These are phyloP conservation scores for Madurella mycetomatis DNA, from an alignment of 2,329 filamentous ascomycete species.

Conservation along the genomic window DNA sequence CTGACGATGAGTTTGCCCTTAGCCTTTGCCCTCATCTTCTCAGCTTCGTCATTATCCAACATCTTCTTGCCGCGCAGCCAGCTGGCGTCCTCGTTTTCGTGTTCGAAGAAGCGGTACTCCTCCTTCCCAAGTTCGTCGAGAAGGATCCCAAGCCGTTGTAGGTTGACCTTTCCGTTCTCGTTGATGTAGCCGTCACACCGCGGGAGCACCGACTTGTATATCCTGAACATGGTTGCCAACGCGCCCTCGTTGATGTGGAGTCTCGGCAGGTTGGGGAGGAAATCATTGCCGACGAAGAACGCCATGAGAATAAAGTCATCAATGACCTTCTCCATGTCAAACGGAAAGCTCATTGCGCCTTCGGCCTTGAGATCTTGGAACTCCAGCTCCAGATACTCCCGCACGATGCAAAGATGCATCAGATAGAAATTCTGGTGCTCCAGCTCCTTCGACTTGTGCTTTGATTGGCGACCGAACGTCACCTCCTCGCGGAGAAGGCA, in stretches of 20 bases:
- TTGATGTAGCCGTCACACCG: conserved; percentile 93
- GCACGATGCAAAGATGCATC: conserved; percentile 93
- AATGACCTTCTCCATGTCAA: conserved; percentile 93
- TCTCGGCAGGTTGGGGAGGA: conserved; percentile 92
- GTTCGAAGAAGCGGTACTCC: conserved; percentile 89
- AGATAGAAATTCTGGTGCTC: conserved; percentile 99
- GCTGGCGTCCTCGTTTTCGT: conserved; percentile 78
- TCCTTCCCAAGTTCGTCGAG: conserved; percentile 82
- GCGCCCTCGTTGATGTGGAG: conserved; percentile 98
- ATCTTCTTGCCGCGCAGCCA: conserved; percentile 89
- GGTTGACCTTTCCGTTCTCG: conserved; percentile 86
- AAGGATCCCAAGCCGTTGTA: conserved; percentile 71
- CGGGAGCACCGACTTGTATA: conserved; percentile 88
- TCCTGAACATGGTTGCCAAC: conserved; percentile 91
- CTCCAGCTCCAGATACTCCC: conserved; percentile 94
- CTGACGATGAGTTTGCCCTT: conserved; percentile 69
- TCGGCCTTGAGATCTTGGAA: conserved; percentile 82
- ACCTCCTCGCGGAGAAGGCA: conserved; percentile 96
- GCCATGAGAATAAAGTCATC: conserved; percentile 99
- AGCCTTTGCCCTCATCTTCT: conserved; percentile 47
- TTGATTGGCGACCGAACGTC: conserved; percentile 84
- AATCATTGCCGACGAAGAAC: conserved; percentile 99
- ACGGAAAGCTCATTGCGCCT: conserved; percentile 68
- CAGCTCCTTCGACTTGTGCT: conserved; percentile 88
- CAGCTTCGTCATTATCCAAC: conserved; percentile 63